Conservation (phyloP, 1,284 basidiomycete genomes). For the Fomitopsis betulina region DNA sequence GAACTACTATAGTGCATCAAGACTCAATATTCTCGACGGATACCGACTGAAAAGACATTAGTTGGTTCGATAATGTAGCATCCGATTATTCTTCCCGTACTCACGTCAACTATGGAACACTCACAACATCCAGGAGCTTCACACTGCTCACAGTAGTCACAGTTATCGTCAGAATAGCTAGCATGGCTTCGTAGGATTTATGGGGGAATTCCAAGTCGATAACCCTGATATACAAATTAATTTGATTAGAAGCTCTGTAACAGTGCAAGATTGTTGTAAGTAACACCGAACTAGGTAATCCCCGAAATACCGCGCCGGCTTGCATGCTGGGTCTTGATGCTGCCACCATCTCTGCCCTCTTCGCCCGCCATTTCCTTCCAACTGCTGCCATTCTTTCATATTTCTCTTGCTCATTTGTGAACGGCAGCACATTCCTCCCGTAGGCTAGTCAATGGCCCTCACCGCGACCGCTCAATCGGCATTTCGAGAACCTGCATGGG, state of each 20-base stretch:
- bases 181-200: too few species aligned
- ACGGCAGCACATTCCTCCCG: conserved; percentile 13
- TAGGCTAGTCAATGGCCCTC: conserved; percentile 28
- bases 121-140: too few species aligned
- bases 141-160: too few species aligned
- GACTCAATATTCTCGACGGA: too few species aligned
- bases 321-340: background rate
- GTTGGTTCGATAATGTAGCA: too few species aligned
- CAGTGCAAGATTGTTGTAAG: too few species aligned
- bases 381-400: conserved; percentile 21
- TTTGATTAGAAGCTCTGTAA: conserved; percentile 41
- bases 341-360: background rate
- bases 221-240: conserved; percentile 79
- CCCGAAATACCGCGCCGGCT: background rate
- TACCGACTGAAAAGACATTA: too few species aligned
- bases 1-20: too few species aligned
- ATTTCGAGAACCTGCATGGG: conserved; percentile 56
- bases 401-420: conserved; percentile 17
- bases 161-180: too few species aligned
- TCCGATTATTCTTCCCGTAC: too few species aligned
- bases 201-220: background rate
- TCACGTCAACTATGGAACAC: too few species aligned
- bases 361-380: conserved; percentile 8
- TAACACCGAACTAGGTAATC: conserved; percentile 41
- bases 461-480: conserved; percentile 45